Base-by-base conservation (phyloP, 306 rosid species). In the Ziziphus jujuba region DNA sequence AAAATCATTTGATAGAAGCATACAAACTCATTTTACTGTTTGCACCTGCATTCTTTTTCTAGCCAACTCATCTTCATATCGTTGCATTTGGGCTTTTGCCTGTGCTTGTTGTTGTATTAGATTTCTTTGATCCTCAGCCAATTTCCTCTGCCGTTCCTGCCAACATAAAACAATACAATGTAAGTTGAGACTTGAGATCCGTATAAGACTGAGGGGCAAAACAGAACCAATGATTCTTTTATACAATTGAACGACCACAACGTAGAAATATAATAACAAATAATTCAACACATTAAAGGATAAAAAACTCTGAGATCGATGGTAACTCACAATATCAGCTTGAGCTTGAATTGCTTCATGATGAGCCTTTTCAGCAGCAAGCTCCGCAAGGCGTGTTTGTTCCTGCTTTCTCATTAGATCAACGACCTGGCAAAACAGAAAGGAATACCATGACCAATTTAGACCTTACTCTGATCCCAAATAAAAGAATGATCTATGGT, bases 41-140 rank as follows among this genome's bases (percentile, higher is more conserved):
- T 9, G 78, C 65, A 95, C 97, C 99, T 90, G 95, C 91, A 88
- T 67, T 84, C 97, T 88, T 76, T 91, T 85, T 77, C 96, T 88
- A 48, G 95, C 82, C 66, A 88, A 63, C 71, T 95, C 99, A 85
- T 95, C 97, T 75, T 95, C 91, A 66, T 61, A 67, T 22, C 97
- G 88, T 70, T 84, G 40, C 84, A 73, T 81, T 74, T 95, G 99
- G 44, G 99, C 99, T 82, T 88, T 80, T 47, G 79, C 76, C 69
- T 95, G 95, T 54, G 87, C 96, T 71, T 90, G 95, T 66, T 91
- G 92, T 70, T 95, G 97, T 59, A 85, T 71, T 65, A 89, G 70
- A 78, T 91, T 87, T 23, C 85, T 84, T 73, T 91, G 97, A 34
- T 91, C 96, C 82, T 95, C 99, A 47, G 84, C 88, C 85, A 95